These are phyloP conservation scores for Parachlorella kessleri DNA, from an alignment of 139 green algal species.

Conservation along the genomic window DNA sequence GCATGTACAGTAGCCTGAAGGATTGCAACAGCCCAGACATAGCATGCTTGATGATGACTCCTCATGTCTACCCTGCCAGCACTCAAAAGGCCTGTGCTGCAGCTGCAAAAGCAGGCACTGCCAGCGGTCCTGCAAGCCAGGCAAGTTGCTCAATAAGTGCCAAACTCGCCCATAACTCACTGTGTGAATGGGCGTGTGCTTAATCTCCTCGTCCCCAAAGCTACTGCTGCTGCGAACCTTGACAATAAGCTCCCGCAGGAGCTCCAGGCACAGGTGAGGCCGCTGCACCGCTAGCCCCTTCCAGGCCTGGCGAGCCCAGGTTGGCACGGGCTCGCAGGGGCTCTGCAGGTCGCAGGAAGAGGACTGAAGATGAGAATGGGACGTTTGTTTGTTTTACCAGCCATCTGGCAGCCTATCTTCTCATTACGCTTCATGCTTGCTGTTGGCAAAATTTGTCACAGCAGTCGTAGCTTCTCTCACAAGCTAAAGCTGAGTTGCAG, in stretches of 20 bases:
- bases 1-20: not conserved
- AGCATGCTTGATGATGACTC: not conserved
- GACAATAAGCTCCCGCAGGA: not conserved
- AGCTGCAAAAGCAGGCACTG: too few species aligned
- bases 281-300: not conserved
- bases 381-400: not conserved
- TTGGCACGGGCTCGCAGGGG: not conserved
- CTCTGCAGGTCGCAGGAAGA: not conserved
- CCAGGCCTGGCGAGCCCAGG: constrained; percentile 1
- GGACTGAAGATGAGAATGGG: not conserved
- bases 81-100: not conserved
- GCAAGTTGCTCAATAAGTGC: too few species aligned
- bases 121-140: too few species aligned
- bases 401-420: too few species aligned
- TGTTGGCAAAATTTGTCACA: too few species aligned
- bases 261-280: not conserved
- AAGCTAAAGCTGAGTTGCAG: too few species aligned
- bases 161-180: too few species aligned
- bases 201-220: too few species aligned
- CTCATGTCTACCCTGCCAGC: not conserved
- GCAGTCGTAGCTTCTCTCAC: too few species aligned
- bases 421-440: too few species aligned
- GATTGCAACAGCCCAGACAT: not conserved
- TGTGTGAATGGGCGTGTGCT: too few species aligned
- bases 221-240: too few species aligned